These are phyloP conservation scores for Pythium insidiosum DNA, from an alignment of 352 stramenopile species.

Conservation along the genomic window DNA sequence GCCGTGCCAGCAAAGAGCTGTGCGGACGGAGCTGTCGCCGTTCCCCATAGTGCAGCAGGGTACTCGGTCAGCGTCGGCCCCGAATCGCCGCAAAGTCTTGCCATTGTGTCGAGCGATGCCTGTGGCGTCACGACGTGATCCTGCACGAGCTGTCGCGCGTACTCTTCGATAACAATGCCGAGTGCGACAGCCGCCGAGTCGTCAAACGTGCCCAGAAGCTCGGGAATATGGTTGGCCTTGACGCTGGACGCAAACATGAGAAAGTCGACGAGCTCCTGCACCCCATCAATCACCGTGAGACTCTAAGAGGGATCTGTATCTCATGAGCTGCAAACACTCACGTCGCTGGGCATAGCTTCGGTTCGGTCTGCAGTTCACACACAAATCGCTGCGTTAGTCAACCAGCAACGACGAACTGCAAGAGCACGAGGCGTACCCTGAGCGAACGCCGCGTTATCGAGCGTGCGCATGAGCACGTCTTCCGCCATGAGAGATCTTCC, in stretches of 20 bases:
- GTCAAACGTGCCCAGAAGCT: constrained; percentile 77
- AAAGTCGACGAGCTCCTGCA: constrained; percentile 66
- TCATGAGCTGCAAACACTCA: no score
- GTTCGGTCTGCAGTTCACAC: constrained; percentile 31
- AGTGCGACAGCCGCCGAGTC: constrained; percentile 57
- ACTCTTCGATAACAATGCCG: constrained; percentile 76
- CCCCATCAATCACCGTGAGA: no score
- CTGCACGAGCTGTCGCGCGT: constrained; percentile 50
- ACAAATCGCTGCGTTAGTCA: neutral
- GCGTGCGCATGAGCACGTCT: constrained; percentile 22
- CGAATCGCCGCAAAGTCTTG: constrained; percentile 30
- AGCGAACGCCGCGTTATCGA: constrained; percentile 37
- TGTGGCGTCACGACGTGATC: constrained; percentile 2
- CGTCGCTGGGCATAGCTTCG: constrained; percentile 35
- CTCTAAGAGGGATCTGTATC: no score
- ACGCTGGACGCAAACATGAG: constrained; percentile 56
- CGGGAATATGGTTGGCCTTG: constrained; percentile 43
- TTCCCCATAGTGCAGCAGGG: no score
- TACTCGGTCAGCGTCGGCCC: no score
- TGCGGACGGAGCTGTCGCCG: no score
- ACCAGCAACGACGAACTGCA: neutral
- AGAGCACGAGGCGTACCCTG: constrained; percentile 20
- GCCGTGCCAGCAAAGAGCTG: constrained; percentile 1
- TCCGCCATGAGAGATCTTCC: no score
- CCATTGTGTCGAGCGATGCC: no score